Percentiles rank a stretch among this genome's conserved stretches.
Conservation (phyloP, 495 filamentous ascomycete genomes). For the Margaritispora aquatica region DNA sequence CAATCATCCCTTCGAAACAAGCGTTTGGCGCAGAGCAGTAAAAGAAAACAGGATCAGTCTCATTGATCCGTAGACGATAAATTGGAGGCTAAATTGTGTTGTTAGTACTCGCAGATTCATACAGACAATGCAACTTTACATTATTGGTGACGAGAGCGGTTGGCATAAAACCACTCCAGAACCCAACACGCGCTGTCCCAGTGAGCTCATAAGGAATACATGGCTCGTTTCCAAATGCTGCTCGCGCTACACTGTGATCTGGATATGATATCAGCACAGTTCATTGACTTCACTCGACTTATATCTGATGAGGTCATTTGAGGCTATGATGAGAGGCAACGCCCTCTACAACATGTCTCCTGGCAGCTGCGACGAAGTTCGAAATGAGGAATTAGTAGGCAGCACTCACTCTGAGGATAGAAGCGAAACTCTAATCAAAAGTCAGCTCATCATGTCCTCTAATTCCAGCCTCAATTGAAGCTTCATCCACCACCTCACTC, state of each 20-base stretch:
- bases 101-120: not conserved
- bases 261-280: not conserved
- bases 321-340: too few species aligned
- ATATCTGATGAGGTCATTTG: too few species aligned
- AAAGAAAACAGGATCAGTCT: slow-evolving; percentile 52
- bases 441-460: slow-evolving; percentile 1
- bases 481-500: not conserved
- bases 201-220: slow-evolving; percentile 54
- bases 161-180: slow-evolving; percentile 38
- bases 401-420: slow-evolving; percentile 49
- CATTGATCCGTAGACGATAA: slow-evolving; percentile 47
- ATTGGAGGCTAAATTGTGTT: slow-evolving; percentile 33
- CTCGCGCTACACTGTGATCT: slow-evolving; percentile 44
- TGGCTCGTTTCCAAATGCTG: slow-evolving; percentile 40
- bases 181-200: slow-evolving; percentile 33
- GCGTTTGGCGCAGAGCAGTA: slow-evolving; percentile 48
- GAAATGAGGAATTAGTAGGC: not conserved
- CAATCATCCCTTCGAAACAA: slow-evolving; percentile 39
- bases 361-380: too few species aligned
- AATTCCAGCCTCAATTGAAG: not conserved
- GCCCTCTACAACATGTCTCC: too few species aligned
- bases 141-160: slow-evolving; percentile 22
- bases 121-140: slow-evolving; percentile 20
- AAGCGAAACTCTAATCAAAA: slow-evolving; percentile 41
- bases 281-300: too few species aligned